Conservation (phyloP, 495 filamentous ascomycete genomes). For the Penicillium turbatum region DNA sequence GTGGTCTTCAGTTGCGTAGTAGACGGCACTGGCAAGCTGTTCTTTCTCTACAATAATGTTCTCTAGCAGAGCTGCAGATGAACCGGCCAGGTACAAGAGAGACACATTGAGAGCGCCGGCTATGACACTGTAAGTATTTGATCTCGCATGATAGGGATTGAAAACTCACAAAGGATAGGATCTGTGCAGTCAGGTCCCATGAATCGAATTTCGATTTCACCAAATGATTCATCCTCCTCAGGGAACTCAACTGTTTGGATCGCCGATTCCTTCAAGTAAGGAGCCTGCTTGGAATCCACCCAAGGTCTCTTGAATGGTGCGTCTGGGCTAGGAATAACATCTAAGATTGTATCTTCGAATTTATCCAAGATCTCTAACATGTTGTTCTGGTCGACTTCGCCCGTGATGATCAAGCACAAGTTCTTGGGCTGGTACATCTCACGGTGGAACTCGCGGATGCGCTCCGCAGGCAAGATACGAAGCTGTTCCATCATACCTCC, state of each 20-base stretch:
- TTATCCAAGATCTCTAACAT: conserved; percentile 75
- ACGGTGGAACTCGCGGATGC: conserved; percentile 87
- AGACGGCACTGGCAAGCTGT: conserved; percentile 78
- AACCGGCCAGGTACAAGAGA: conserved; percentile 81
- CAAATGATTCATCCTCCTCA: conserved; percentile 90
- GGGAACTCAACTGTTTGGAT: conserved; percentile 84
- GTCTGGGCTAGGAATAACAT: conserved; percentile 68
- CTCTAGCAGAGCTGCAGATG: conserved; percentile 86
- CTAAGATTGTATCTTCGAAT: conserved; percentile 83
- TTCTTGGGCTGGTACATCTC: conserved; percentile 99
- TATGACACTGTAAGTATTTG: conserved; percentile 21
- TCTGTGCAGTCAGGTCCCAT: conserved; percentile 79
- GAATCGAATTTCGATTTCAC: conserved; percentile 78
- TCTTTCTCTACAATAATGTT: conserved; percentile 92
- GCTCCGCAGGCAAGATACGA: conserved; percentile 76
- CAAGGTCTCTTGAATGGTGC: conserved; percentile 84
- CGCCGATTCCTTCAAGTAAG: conserved; percentile 61
- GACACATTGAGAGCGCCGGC: conserved; percentile 70
- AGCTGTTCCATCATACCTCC: conserved; percentile 94
- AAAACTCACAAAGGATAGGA: conserved; percentile 44
- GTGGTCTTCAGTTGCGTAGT: conserved; percentile 67
- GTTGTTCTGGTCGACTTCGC: conserved; percentile 79
- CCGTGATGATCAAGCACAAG: conserved; percentile 81
- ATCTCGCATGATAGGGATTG: not conserved
- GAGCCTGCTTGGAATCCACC: conserved; percentile 78